These are phyloP conservation scores for Globisporangium cylindrosporum DNA, from an alignment of 352 stramenopile species.

Conservation along the genomic window DNA sequence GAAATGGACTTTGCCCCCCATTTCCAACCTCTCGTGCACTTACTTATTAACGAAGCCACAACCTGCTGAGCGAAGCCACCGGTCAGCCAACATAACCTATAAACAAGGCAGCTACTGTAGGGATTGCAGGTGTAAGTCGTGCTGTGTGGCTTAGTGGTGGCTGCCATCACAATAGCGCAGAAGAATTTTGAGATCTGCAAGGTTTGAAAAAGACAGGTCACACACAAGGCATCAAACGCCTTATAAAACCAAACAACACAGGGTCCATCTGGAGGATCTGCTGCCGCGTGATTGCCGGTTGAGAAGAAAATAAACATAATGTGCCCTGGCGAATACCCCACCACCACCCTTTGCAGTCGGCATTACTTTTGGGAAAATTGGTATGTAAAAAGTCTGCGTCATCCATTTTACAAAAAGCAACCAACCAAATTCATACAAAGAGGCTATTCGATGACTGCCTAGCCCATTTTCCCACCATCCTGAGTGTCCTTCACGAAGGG, in stretches of 20 bases:
- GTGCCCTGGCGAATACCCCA: background rate
- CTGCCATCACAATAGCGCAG: background rate
- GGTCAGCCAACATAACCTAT: too few species aligned
- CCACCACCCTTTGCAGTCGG: background rate
- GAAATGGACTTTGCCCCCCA: background rate
- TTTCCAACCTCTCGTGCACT: background rate
- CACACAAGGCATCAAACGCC: background rate
- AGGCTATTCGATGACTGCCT: background rate
- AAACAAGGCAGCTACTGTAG: background rate
- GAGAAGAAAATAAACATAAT: background rate
- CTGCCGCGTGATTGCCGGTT: background rate
- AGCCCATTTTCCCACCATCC: background rate
- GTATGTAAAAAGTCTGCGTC: background rate
- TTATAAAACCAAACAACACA: background rate
- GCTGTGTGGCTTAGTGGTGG: background rate
- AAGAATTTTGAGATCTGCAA: background rate
- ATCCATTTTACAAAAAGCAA: background rate
- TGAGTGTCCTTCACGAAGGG: background rate
- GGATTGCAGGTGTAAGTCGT: background rate
- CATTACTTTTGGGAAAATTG: background rate
- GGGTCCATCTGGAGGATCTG: background rate
- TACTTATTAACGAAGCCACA: background rate
- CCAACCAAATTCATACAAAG: background rate
- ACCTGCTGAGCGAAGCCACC: too few species aligned
- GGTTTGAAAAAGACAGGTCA: background rate